Evolutionary conservation across 768 basidiomycete genomes (phyloP), one percentile per base, ranked within the genome.

Genomic region (Amanita molliuscula): DNA sequence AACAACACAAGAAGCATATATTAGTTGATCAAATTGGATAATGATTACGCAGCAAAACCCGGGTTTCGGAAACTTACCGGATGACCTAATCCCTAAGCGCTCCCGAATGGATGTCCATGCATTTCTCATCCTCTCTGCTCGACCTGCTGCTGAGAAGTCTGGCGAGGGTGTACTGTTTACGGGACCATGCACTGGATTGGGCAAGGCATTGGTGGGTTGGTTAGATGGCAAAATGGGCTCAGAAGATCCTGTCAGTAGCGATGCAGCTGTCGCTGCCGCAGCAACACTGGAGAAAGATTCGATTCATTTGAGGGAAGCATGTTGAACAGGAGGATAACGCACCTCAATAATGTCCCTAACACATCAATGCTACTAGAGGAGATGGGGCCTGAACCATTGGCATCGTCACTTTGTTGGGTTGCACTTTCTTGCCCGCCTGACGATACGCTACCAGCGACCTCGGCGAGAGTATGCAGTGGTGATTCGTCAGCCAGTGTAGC

Each of bases 241-340:
- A 3, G 81, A 78, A 20, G 81, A 77, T 31, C 85, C 85, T 1
- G 82, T 81, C n/a, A 88, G 72, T 25, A 88, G 73, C 3, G 89
- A 91, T 6, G 86, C 87, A 1, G 89, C 88, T 1, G 88, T 90
- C n/a, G 89, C 89, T 8, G 89, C 86, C n/a, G 89, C 88, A 3
- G 89, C 89, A 28, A 91, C 89, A 57, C 89, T 87, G 54, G 44
- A 61, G 8, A 44, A 6, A 48, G 44, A 26, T 35, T 35, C 46
- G 47, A 33, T 36, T 33, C 47, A 36, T 42, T 34, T 21, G 29
- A 16, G 4, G 20, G 37, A 28, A 25, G 33, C 9, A 45, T 26
- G 28, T 23, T 47, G 41, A 13, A 42, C 16, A 44, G 44, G 50
- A 44, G 29, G 48, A 46, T 28, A 35, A 66, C 75, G 43, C 58